phyloP scores from a whole-genome alignment of 106 monocot genomes.

The Platanthera zijinensis region DNA sequence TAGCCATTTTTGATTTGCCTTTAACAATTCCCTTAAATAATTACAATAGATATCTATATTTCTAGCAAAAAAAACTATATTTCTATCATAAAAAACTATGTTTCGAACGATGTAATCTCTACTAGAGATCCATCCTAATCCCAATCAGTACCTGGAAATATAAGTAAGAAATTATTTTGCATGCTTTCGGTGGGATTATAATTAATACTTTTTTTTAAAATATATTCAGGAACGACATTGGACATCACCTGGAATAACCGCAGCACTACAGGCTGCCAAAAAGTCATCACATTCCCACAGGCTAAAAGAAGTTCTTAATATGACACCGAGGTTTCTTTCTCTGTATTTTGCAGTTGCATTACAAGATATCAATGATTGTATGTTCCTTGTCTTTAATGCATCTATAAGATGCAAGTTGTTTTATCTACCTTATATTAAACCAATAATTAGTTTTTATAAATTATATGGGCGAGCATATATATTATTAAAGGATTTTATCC shows the following conservation, averaged over 20 bases:
- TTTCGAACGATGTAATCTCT: not conserved
- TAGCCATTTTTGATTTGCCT: constrained; percentile 1
- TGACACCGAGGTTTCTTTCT: constrained; percentile 70
- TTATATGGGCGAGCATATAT: not conserved
- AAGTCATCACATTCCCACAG: constrained; percentile 60
- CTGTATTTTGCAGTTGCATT: constrained; percentile 63
- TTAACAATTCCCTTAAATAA: not conserved
- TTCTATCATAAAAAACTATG: too few species aligned
- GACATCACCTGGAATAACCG: constrained; percentile 63
- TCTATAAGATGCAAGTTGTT: constrained; percentile 1
- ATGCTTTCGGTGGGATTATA: not conserved
- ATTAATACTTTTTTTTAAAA: not conserved
- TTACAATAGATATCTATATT: not conserved
- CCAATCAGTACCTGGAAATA: not conserved
- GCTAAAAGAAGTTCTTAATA: constrained; percentile 57
- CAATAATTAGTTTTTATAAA: too few species aligned
- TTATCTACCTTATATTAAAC: not conserved
- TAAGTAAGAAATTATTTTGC: not conserved
- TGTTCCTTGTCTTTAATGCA: constrained; percentile 19
- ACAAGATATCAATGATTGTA: constrained; percentile 77
- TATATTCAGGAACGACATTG: constrained; percentile 66
- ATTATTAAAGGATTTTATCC: not conserved
- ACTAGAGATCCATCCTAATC: not conserved
- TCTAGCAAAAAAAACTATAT: not conserved
- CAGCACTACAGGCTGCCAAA: constrained; percentile 59